Conservation (phyloP, 1,284 basidiomycete species). For the Trametes versicolor region DNA sequence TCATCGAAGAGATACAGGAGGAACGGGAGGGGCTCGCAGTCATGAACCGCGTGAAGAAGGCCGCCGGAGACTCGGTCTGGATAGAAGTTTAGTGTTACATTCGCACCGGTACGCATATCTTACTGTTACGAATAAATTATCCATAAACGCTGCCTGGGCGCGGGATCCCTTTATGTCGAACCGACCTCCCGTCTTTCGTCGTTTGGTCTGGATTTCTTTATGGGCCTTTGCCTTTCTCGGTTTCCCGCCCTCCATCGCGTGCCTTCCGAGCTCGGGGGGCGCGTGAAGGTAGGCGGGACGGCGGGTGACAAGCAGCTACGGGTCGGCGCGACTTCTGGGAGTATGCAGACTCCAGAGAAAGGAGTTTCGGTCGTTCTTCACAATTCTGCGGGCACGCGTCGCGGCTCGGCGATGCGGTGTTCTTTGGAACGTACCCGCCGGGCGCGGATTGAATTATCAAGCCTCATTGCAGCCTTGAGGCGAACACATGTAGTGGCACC, state of each 20-base stretch:
- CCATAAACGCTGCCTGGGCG: background rate
- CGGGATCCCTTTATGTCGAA: background rate
- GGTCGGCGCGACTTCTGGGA: background rate
- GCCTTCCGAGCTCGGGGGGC: background rate
- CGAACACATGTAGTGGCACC: slow-evolving; percentile 32
- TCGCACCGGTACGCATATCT: slow-evolving; percentile 26
- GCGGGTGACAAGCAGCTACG: slow-evolving; percentile 14
- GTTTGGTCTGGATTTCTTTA: background rate
- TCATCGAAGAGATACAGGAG: slow-evolving; percentile 90
- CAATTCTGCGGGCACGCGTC: slow-evolving; percentile 3
- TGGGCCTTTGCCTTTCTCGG: background rate
- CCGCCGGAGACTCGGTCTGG: slow-evolving; percentile 76
- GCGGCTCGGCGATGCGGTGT: slow-evolving; percentile 6
- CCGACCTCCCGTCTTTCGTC: background rate
- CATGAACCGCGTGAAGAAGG: slow-evolving; percentile 98
- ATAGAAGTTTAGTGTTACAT: slow-evolving; percentile 31
- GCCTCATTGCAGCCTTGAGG: slow-evolving; percentile 36
- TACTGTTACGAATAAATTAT: background rate
- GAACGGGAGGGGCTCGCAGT: slow-evolving; percentile 90
- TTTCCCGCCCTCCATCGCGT: slow-evolving; percentile 12
- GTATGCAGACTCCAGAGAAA: slow-evolving; percentile 18
- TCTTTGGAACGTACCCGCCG: slow-evolving; percentile 12
- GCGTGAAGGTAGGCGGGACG: slow-evolving; percentile 26
- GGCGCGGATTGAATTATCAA: slow-evolving; percentile 20
- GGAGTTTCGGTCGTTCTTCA: slow-evolving; percentile 12